These are phyloP conservation scores for Amaranthus tricolor DNA, from an alignment of 179 eudicot genomes.

Conservation along the genomic window DNA sequence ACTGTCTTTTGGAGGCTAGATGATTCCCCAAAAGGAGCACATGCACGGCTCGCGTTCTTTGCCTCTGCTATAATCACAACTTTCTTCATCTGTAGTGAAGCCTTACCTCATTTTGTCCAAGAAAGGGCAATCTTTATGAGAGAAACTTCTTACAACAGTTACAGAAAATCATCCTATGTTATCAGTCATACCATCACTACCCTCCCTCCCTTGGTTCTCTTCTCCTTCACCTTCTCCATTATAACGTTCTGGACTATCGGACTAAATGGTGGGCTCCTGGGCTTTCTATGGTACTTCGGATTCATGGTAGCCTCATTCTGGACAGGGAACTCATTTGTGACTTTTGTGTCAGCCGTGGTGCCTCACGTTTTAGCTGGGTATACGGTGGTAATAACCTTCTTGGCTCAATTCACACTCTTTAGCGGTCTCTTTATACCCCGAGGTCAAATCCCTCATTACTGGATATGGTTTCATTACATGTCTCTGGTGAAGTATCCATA, in stretches of 20 bases:
- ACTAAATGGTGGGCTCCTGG: conserved; percentile 50
- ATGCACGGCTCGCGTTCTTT: conserved; percentile 63
- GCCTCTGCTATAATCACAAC: conserved; percentile 76
- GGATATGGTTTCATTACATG: conserved; percentile 80
- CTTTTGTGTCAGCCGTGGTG: conserved; percentile 68
- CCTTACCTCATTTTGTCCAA: conserved; percentile 64
- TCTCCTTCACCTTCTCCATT: conserved; percentile 55
- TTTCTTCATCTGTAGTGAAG: conserved; percentile 81
- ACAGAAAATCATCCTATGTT: conserved; percentile 65
- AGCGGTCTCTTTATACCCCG: conserved; percentile 70
- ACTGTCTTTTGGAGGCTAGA: conserved; percentile 62
- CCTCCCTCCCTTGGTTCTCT: conserved; percentile 49
- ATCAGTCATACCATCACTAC: conserved; percentile 54
- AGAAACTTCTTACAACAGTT: conserved; percentile 71
- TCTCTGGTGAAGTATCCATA: conserved; percentile 77
- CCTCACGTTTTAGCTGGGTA: conserved; percentile 57
- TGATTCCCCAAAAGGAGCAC: conserved; percentile 55
- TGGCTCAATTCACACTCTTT: conserved; percentile 68
- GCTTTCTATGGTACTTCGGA: conserved; percentile 54
- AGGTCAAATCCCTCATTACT: conserved; percentile 59
- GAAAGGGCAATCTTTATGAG: conserved; percentile 67
- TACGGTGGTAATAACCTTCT: conserved; percentile 58
- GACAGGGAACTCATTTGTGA: conserved; percentile 82
- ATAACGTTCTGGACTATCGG: conserved; percentile 68
- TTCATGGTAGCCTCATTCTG: conserved; percentile 66